phyloP scores from a whole-genome alignment of 2,329 filamentous ascomycete species.

The Lachnellula hyalina region DNA sequence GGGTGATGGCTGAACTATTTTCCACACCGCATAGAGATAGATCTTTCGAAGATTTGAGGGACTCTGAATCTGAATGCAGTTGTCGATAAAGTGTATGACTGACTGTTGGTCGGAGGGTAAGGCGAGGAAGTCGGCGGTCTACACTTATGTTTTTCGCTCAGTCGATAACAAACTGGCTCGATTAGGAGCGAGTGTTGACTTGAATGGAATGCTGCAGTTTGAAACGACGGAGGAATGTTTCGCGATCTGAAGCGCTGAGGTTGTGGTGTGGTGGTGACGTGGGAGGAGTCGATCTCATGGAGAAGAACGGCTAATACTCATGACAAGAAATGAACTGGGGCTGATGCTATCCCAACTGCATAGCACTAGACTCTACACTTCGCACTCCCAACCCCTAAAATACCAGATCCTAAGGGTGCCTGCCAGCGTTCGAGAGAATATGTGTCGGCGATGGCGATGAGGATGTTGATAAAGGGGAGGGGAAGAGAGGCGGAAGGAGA shows the following conservation, averaged over 20 bases:
- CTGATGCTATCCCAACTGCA: not conserved
- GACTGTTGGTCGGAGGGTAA: not conserved
- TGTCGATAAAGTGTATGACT: not conserved
- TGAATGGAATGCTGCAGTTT: slow-evolving; percentile 7
- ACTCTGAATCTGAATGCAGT: not conserved
- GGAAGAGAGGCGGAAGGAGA: not conserved
- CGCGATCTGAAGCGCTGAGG: slow-evolving; percentile 2
- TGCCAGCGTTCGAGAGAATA: not conserved
- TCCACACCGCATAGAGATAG: slow-evolving; percentile 17
- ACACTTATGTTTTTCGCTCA: not conserved
- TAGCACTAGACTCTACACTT: not conserved
- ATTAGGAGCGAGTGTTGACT: not conserved
- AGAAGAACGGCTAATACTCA: slow-evolving; percentile 9
- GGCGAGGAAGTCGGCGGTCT: not conserved
- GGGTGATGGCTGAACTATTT: slow-evolving; percentile 13
- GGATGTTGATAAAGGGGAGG: not conserved
- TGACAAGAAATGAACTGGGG: not conserved
- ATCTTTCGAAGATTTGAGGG: not conserved
- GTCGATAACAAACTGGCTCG: not conserved
- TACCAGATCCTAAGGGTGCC: not conserved
- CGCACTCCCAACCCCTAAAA: not conserved
- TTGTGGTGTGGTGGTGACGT: slow-evolving; percentile 8
- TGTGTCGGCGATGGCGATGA: not conserved
- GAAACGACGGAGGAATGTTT: slow-evolving; percentile 12
- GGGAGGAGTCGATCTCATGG: slow-evolving; percentile 11